Percentiles rank a stretch among this genome's conserved stretches.
Conservation (phyloP, 129 eudicot species). For the Centaurea solstitialis region DNA sequence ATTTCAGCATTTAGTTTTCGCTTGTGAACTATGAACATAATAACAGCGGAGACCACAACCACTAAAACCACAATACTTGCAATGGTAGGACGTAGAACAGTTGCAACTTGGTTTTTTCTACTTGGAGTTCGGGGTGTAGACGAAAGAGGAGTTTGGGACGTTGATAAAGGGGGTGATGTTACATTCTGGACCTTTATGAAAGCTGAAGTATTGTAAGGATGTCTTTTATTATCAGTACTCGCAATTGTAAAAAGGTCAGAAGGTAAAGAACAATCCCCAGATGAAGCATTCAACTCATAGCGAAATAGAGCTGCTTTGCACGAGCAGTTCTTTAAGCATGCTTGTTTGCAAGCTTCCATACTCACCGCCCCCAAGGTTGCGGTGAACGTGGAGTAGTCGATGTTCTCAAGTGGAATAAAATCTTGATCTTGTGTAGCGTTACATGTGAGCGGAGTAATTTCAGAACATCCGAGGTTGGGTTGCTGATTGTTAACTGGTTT, state of each 20-base stretch:
- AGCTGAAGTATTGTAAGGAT: no score
- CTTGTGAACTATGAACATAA: background rate
- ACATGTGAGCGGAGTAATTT: no score
- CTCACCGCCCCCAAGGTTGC: background rate
- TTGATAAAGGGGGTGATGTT: no score
- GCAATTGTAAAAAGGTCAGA: no score
- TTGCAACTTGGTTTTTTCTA: background rate
- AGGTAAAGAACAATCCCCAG: no score
- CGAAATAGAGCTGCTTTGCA: slow-evolving; percentile 45
- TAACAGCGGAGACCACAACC: background rate
- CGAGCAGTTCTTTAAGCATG: slow-evolving; percentile 38
- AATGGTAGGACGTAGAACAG: background rate
- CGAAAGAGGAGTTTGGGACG: no score
- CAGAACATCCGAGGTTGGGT: no score
- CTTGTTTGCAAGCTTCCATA: slow-evolving; percentile 37
- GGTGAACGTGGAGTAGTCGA: background rate
- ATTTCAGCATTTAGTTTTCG: no score
- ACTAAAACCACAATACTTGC: slow-evolving; percentile 6
- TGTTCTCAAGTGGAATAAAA: slow-evolving; percentile 16
- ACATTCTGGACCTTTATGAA: no score
- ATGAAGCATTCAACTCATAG: background rate
- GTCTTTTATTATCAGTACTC: no score
- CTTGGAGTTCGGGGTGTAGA: no score
- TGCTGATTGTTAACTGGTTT: no score
- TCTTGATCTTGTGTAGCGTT: slow-evolving; percentile 23